phyloP scores from a whole-genome alignment of 1,139 yeast genomes.

The Yamadazyma atmosphaerica region DNA sequence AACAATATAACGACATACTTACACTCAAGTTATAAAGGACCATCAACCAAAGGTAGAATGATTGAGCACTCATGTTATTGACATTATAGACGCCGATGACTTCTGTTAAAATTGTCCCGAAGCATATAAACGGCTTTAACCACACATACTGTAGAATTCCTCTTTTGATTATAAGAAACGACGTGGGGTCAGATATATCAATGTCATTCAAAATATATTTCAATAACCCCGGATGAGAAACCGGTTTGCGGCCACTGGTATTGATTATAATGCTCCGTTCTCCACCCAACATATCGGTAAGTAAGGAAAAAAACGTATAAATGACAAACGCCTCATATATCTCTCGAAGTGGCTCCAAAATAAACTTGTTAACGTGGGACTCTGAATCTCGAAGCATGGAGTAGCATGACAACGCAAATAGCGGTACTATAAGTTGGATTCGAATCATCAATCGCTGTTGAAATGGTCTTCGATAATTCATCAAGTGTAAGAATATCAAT shows the following conservation, averaged over 20 bases:
- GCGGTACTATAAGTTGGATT: conserved; percentile 68
- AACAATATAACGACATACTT: conserved; percentile 74
- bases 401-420: conserved; percentile 57
- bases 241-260: conserved; percentile 75
- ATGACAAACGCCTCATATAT: conserved; percentile 95
- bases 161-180: conserved; percentile 74
- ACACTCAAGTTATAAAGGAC: conserved; percentile 78
- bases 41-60: conserved; percentile 66
- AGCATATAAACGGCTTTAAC: conserved; percentile 81
- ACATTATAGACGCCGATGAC: conserved; percentile 50
- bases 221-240: conserved; percentile 66
- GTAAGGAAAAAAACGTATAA: conserved; percentile 82
- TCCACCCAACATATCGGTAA: conserved; percentile 88
- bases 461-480: conserved; percentile 81
- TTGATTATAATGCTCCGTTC: conserved; percentile 78
- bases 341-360: conserved; percentile 79
- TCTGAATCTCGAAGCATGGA: conserved; percentile 47
- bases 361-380: conserved; percentile 35
- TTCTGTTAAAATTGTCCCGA: conserved; percentile 54
- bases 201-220: conserved; percentile 52
- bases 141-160: conserved; percentile 93
- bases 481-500: conserved; percentile 35
- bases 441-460: conserved; percentile 86
- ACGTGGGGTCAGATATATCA: conserved; percentile 84
- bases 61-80: conserved; percentile 48